Percentiles rank a stretch among this genome's conserved stretches.
These are phyloP conservation scores for Tylopilus plumbeoviolaceoides DNA, from an alignment of 768 basidiomycete species.

Conservation along the genomic window DNA sequence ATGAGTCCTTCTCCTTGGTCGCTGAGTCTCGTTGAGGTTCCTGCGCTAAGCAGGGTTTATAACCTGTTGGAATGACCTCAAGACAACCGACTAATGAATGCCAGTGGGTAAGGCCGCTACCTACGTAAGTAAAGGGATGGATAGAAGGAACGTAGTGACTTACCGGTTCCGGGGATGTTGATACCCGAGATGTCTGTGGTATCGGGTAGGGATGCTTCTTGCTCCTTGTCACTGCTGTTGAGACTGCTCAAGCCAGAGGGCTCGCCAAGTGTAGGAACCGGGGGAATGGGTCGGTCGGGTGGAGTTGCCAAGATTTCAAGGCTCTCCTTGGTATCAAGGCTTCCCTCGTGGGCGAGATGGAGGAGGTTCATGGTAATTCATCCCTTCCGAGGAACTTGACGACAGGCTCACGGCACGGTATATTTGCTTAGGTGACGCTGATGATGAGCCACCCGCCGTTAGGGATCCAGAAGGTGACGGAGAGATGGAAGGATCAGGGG, in stretches of 20 bases:
- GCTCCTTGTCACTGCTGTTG: conserved; percentile 1
- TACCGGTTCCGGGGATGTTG: conserved; percentile 21
- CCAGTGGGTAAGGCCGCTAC: no score
- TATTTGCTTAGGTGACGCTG: conserved; percentile 34
- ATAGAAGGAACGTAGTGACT: no score
- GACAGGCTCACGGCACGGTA: conserved; percentile 42
- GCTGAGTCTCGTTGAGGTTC: no score
- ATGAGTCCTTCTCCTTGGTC: no score
- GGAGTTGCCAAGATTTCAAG: background rate
- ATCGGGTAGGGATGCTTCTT: background rate
- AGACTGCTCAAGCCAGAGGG: conserved; percentile 3
- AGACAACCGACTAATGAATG: no score
- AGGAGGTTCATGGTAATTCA: conserved; percentile 37
- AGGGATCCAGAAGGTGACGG: conserved; percentile 7
- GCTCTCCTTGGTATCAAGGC: conserved; percentile 3
- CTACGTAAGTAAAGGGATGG: no score
- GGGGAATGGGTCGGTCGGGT: conserved; percentile 19
- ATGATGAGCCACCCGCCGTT: background rate
- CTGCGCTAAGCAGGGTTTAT: no score
- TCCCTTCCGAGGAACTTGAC: conserved; percentile 20
- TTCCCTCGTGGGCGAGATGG: conserved; percentile 30
- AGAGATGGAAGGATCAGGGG: conserved; percentile 8
- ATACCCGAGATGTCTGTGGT: background rate
- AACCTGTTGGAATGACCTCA: no score
- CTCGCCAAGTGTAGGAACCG: conserved; percentile 7